These are phyloP conservation scores for Papiliotrema terrestris DNA, from an alignment of 1,284 basidiomycete genomes.

Conservation along the genomic window DNA sequence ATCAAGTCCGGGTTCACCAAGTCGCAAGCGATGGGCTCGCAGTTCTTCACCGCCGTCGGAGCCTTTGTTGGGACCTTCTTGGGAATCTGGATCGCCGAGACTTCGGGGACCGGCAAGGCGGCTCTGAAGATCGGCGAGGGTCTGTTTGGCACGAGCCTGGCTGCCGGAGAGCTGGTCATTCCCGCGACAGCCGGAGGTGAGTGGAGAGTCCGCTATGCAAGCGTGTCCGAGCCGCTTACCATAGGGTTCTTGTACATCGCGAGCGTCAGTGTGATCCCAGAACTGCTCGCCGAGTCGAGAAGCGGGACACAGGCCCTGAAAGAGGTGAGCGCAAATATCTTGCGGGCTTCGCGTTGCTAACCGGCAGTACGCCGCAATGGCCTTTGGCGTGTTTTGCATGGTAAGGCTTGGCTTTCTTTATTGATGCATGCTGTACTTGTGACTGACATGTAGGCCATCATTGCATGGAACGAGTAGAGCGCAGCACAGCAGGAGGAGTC, in stretches of 20 bases:
- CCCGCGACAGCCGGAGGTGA: slow-evolving; percentile 75
- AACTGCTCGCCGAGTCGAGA: slow-evolving; percentile 77
- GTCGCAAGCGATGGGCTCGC: slow-evolving; percentile 81
- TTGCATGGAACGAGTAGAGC: slow-evolving; percentile 77
- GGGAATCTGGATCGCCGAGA: slow-evolving; percentile 71
- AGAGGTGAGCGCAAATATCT: slow-evolving; percentile 57
- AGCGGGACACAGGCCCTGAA: slow-evolving; percentile 78
- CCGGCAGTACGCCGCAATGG: slow-evolving; percentile 87
- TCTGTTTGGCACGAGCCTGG: slow-evolving; percentile 72
- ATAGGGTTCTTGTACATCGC: slow-evolving; percentile 85
- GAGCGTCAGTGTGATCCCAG: slow-evolving; percentile 81
- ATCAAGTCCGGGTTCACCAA: slow-evolving; percentile 86
- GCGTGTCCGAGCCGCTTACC: background rate
- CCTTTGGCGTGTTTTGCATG: slow-evolving; percentile 82
- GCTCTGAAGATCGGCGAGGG: slow-evolving; percentile 56
- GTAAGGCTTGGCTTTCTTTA: slow-evolving; percentile 45
- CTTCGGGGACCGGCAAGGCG: slow-evolving; percentile 45
- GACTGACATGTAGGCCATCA: slow-evolving; percentile 32
- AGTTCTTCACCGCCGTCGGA: slow-evolving; percentile 82
- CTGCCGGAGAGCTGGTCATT: slow-evolving; percentile 75
- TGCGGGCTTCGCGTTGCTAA: too few species aligned
- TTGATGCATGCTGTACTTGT: background rate
- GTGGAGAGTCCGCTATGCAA: slow-evolving; percentile 2
- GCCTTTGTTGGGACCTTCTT: slow-evolving; percentile 87
- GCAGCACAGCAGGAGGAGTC: too few species aligned